Evolutionary conservation across 129 eudicot genomes (phyloP).

Genomic region (Cynara cardunculus): DNA sequence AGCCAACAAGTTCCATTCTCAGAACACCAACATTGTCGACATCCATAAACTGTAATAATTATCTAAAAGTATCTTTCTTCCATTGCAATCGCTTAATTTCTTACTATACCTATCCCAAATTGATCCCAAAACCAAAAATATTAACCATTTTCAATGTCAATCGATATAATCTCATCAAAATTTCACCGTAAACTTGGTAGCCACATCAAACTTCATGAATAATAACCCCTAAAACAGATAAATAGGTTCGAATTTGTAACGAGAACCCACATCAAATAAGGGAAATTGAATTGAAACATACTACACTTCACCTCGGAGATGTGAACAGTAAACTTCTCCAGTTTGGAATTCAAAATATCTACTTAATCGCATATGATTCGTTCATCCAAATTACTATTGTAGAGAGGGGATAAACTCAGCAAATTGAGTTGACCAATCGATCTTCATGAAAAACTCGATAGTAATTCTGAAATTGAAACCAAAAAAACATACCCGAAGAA

Average conservation of each 20-base stretch:
- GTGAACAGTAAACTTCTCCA: neutral
- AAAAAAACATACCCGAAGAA: constrained; percentile 60
- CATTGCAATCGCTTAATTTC: neutral
- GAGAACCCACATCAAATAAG: neutral
- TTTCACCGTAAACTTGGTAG: neutral
- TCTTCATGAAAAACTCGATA: neutral
- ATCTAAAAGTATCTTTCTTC: neutral
- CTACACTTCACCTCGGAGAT: neutral
- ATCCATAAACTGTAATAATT: neutral
- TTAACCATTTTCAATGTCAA: neutral
- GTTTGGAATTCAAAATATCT: too few species aligned
- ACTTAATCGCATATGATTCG: neutral
- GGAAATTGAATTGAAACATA: neutral
- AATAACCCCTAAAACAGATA: neutral
- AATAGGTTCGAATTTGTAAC: neutral
- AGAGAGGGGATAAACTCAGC: neutral
- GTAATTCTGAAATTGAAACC: neutral
- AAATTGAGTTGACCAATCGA: neutral
- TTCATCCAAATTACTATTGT: neutral
- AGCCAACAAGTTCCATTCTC: neutral
- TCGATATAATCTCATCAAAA: neutral
- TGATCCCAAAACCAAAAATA: neutral
- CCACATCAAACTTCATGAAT: neutral
- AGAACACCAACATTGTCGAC: neutral
- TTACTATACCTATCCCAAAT: neutral